These are phyloP conservation scores for Grosmannia serpens DNA, from an alignment of 2,329 filamentous ascomycete species.

Conservation along the genomic window DNA sequence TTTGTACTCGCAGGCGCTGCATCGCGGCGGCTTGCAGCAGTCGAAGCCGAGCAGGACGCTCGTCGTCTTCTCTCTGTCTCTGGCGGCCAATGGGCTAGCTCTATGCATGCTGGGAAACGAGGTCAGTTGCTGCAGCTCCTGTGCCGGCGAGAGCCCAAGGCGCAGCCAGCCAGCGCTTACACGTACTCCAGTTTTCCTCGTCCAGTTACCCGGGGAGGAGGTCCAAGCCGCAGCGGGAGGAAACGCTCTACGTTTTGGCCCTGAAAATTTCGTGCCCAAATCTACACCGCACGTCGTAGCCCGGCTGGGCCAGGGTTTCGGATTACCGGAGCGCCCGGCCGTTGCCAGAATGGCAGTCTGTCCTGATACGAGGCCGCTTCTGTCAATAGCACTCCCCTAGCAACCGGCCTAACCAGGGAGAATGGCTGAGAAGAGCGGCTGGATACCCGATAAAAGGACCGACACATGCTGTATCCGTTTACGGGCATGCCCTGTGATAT, in stretches of 20 bases:
- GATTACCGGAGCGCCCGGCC: conserved; percentile 1
- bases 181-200: not conserved
- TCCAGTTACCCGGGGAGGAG: not conserved
- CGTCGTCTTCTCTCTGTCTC: no score
- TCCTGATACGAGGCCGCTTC: not conserved
- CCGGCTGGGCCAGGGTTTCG: not conserved
- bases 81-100: no score
- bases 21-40: no score
- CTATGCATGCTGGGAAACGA: no score
- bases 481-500: no score
- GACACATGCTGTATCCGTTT: no score
- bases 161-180: not conserved
- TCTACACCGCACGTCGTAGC: not conserved
- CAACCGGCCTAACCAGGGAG: no score
- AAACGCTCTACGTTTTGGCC: not conserved
- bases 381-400: no score
- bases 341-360: not conserved
- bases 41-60: no score
- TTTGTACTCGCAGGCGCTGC: no score
- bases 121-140: no score
- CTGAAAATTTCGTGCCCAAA: not conserved
- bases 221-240: not conserved
- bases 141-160: not conserved
- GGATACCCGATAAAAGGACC: no score
- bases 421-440: not conserved